Percentiles rank a stretch among this genome's conserved stretches.
phyloP scores from a whole-genome alignment of 116 monocot species.

The Papilionanthe hybrid region DNA sequence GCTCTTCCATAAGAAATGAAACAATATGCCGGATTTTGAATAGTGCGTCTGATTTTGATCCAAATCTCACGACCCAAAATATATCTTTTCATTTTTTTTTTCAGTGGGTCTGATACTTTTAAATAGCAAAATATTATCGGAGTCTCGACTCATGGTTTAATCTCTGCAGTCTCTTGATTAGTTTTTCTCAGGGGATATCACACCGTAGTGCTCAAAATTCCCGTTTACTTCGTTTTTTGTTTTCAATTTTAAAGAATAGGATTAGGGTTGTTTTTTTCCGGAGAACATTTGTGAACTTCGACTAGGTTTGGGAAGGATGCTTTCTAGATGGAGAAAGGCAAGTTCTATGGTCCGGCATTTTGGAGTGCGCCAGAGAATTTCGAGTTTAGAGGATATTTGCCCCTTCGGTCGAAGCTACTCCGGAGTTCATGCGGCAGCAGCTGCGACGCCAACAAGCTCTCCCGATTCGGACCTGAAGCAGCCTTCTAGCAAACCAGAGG shows the following conservation, averaged over 20 bases:
- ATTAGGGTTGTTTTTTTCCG: background rate
- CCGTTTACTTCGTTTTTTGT: background rate
- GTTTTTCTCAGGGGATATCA: background rate
- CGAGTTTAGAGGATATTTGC: background rate
- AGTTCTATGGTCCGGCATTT: background rate
- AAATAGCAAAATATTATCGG: too few relatives aligned
- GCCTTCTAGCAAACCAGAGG: conserved; percentile 6
- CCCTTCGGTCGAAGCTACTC: background rate
- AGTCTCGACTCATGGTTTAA: too few relatives aligned
- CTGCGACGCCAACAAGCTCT: background rate
- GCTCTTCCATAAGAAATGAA: too few relatives aligned
- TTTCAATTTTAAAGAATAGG: background rate
- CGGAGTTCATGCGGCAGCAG: conserved; percentile 2
- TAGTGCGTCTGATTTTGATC: too few relatives aligned
- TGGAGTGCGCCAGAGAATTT: background rate
- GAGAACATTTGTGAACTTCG: background rate
- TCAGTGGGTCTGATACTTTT: too few relatives aligned
- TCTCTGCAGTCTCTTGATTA: background rate
- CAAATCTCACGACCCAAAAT: too few relatives aligned
- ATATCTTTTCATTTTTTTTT: too few relatives aligned
- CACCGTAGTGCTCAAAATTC: background rate
- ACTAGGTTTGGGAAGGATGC: background rate
- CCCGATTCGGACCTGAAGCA: background rate
- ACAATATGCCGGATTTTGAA: too few relatives aligned
- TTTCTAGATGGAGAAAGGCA: conserved; percentile 2